Conservation (phyloP, 257 asterid genomes). For the Scutellaria baicalensis region DNA sequence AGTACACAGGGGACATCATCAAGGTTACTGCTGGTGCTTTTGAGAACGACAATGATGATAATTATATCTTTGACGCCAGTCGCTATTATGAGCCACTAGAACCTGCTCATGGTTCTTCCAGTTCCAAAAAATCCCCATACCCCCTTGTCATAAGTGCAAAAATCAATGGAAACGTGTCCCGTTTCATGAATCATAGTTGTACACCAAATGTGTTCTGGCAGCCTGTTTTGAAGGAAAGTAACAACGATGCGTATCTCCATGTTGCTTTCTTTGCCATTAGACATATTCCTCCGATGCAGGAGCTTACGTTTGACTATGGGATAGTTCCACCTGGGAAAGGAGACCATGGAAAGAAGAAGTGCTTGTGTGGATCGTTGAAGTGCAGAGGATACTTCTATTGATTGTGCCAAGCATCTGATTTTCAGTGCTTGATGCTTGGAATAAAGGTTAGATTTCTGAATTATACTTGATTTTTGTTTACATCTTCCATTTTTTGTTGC, state of each 20-base stretch:
- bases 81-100: slow-evolving; percentile 59
- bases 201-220: slow-evolving; percentile 79
- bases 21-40: slow-evolving; percentile 22
- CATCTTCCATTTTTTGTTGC: not conserved
- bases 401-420: not conserved
- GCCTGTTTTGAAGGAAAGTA: slow-evolving; percentile 71
- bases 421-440: not conserved
- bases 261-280: slow-evolving; percentile 73
- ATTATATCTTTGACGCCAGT: slow-evolving; percentile 66
- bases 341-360: slow-evolving; percentile 61
- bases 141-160: slow-evolving; percentile 78
- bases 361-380: slow-evolving; percentile 66
- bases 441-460: slow-evolving; percentile 16
- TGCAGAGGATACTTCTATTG: slow-evolving; percentile 78
- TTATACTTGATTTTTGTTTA: not conserved
- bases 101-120: slow-evolving; percentile 26
- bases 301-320: slow-evolving; percentile 82
- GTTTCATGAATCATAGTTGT: slow-evolving; percentile 96
- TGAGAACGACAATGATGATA: slow-evolving; percentile 40
- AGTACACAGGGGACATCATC: slow-evolving; percentile 75
- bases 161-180: slow-evolving; percentile 76
- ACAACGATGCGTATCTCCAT: slow-evolving; percentile 56
- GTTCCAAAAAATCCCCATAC: slow-evolving; percentile 40
- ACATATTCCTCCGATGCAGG: slow-evolving; percentile 92
- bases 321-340: slow-evolving; percentile 40